Evolutionary conservation across 768 basidiomycete species (phyloP).

Genomic region (Termitomyces sp.): DNA sequence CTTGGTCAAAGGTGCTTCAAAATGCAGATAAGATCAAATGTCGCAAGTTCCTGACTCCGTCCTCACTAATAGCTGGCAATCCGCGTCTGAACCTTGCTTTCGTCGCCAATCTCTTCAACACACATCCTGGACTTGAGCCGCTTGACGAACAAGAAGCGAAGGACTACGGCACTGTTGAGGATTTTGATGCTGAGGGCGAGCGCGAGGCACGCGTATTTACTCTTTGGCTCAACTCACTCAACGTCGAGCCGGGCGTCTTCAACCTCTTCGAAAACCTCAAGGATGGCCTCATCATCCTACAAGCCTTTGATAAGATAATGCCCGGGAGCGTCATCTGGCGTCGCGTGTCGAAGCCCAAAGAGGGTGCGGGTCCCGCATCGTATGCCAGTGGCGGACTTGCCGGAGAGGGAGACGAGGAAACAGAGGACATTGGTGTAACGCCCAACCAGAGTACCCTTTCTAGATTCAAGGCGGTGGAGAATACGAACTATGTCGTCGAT

Average conservation of each 20-base stretch:
- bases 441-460: slow-evolving; percentile 84
- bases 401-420: slow-evolving; percentile 60
- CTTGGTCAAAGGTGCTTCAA: slow-evolving; percentile 60
- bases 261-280: slow-evolving; percentile 95
- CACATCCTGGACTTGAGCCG: slow-evolving; percentile 89
- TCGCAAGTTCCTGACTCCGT: slow-evolving; percentile 91
- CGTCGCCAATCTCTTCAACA: slow-evolving; percentile 99
- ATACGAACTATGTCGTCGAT: slow-evolving; percentile 95
- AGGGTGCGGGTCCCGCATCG: slow-evolving; percentile 40
- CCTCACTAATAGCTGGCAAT: slow-evolving; percentile 89
- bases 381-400: slow-evolving; percentile 31
- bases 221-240: slow-evolving; percentile 96
- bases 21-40: slow-evolving; percentile 94
- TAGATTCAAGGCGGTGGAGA: slow-evolving; percentile 96
- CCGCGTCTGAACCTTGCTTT: slow-evolving; percentile 97
- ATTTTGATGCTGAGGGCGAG: slow-evolving; percentile 99
- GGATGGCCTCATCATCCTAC: slow-evolving; percentile 87
- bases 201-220: slow-evolving; percentile 97
- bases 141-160: slow-evolving; percentile 93
- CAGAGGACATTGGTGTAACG: slow-evolving; percentile 76
- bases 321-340: slow-evolving; percentile 95
- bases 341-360: slow-evolving; percentile 91
- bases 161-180: slow-evolving; percentile 84
- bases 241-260: slow-evolving; percentile 94
- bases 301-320: slow-evolving; percentile 94